phyloP scores from a whole-genome alignment of 257 asterid species.

The Nicotiana undulata region DNA sequence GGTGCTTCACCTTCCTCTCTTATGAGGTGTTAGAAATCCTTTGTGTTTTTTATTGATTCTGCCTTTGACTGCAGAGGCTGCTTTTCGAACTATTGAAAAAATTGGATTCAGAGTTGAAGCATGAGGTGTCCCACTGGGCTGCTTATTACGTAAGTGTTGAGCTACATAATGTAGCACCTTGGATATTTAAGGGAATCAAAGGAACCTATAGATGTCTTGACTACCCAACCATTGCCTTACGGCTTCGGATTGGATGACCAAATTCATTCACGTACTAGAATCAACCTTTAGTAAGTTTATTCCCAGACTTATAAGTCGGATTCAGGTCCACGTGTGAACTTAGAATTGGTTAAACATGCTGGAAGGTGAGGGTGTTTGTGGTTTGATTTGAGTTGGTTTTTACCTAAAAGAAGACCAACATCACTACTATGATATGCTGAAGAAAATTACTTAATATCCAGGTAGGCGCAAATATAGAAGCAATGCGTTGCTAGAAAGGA shows the following conservation, averaged over 20 bases:
- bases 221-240: not conserved
- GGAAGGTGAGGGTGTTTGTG: not conserved
- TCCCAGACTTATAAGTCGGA: not conserved
- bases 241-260: not conserved
- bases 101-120: slow-evolving; percentile 90
- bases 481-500: not conserved
- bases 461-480: not conserved
- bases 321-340: not conserved
- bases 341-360: not conserved
- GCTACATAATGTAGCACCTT: not conserved
- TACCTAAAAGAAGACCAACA: not conserved
- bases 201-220: not conserved
- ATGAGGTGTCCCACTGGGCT: slow-evolving; percentile 86
- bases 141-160: slow-evolving; percentile 76
- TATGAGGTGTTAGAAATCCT: not conserved
- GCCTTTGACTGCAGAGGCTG: slow-evolving; percentile 57
- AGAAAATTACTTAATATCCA: not conserved
- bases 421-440: not conserved
- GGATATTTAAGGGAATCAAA: not conserved
- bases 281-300: not conserved
- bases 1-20: slow-evolving; percentile 9
- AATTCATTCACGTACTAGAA: not conserved
- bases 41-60: not conserved
- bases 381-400: not conserved
- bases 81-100: slow-evolving; percentile 79